Conservation (phyloP, 1,284 basidiomycete species). For the Cryptococcus floricola region DNA sequence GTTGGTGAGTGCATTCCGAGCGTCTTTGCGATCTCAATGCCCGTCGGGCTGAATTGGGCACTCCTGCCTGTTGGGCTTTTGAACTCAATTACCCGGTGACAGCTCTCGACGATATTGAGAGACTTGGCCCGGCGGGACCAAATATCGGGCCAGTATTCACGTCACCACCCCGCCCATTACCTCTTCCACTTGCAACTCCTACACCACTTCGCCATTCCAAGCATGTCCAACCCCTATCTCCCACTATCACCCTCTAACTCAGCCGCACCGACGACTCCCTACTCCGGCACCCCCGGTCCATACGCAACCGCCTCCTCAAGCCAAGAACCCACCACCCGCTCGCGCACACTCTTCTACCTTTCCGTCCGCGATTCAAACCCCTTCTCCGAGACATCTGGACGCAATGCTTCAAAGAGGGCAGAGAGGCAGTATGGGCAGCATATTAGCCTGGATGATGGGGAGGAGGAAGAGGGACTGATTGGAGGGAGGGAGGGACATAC, state of each 20-base stretch:
- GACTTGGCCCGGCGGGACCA: too few relatives aligned
- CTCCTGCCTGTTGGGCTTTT: too few relatives aligned
- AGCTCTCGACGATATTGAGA: too few relatives aligned
- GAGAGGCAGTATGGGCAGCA: constrained; percentile 42
- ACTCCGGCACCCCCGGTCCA: constrained; percentile 3
- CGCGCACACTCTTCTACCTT: constrained; percentile 87
- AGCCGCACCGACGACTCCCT: constrained; percentile 3
- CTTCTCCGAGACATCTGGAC: neutral
- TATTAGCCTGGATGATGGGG: constrained; percentile 58
- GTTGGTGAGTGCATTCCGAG: too few relatives aligned
- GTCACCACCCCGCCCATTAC: neutral
- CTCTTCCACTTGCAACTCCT: neutral
- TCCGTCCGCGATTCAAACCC: constrained; percentile 72
- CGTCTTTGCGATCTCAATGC: too few relatives aligned
- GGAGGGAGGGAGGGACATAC: constrained; percentile 19
- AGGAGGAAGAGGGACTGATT: constrained; percentile 66
- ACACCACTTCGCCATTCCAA: neutral
- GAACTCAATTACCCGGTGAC: too few relatives aligned
- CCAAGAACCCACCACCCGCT: constrained; percentile 59
- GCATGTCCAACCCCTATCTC: constrained; percentile 20
- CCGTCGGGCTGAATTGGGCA: too few relatives aligned
- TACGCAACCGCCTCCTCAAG: constrained; percentile 5
- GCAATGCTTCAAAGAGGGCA: constrained; percentile 36
- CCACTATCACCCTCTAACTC: constrained; percentile 4
- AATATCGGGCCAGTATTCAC: too few relatives aligned